phyloP scores from a whole-genome alignment of 371 early-diverging fungal genomes.

The Parasitella parasitica region DNA sequence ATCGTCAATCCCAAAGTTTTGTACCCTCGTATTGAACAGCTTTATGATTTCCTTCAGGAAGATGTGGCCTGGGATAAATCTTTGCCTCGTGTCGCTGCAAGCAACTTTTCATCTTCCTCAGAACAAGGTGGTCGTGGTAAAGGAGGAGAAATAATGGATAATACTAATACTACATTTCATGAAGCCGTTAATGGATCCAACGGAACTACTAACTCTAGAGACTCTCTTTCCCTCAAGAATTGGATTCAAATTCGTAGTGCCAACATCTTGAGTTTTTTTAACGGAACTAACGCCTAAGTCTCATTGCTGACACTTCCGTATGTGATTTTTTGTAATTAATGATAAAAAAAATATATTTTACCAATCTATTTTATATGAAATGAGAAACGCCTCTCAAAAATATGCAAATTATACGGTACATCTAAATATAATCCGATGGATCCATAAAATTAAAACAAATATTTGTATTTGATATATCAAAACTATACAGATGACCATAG shows the following conservation, averaged over 20 bases:
- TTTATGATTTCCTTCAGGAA: conserved; percentile 13
- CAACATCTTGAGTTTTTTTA: conserved; percentile 7
- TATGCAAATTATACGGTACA: too few relatives aligned
- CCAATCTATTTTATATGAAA: too few relatives aligned
- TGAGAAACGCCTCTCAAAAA: too few relatives aligned
- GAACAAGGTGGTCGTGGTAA: too few relatives aligned
- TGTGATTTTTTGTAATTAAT: too few relatives aligned
- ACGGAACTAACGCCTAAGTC: background rate
- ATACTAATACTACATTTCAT: background rate
- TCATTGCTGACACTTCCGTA: too few relatives aligned
- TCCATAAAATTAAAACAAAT: too few relatives aligned
- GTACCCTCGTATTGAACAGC: conserved; percentile 15
- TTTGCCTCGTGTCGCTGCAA: conserved; percentile 10
- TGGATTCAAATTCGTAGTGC: conserved; percentile 13
- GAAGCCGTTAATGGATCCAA: conserved; percentile 19
- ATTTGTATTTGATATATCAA: too few relatives aligned
- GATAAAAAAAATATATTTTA: background rate
- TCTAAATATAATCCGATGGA: too few relatives aligned
- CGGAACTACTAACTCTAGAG: conserved; percentile 7
- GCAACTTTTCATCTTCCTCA: background rate
- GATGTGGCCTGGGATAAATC: conserved; percentile 31
- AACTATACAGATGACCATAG: too few relatives aligned
- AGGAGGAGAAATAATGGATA: too few relatives aligned
- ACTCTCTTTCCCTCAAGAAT: conserved; percentile 11
- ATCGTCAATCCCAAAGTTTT: conserved; percentile 10